A percentile compares a stretch with the other conserved stretches of the same genome.
Conservation (phyloP, 257 asterid genomes). For the Vinca minor region DNA sequence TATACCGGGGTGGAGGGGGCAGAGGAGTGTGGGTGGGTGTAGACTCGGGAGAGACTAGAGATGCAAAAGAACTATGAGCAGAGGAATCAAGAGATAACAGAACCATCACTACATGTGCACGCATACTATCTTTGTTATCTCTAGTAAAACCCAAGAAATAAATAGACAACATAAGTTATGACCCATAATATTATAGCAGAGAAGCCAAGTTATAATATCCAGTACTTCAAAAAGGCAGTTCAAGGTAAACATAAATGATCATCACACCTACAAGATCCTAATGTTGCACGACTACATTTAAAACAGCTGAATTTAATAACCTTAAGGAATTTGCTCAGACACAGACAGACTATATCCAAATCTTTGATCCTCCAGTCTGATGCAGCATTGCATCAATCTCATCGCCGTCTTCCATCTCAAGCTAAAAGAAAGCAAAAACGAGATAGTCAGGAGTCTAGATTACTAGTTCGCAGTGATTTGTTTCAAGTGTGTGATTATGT, state of each 20-base stretch:
- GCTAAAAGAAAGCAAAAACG: conserved; percentile 7
- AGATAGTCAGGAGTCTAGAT: not conserved
- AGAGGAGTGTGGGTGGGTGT: no score
- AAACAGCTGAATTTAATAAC: no score
- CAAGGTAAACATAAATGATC: not conserved
- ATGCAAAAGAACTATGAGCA: no score
- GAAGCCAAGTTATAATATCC: not conserved
- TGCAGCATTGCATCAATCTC: conserved; percentile 26
- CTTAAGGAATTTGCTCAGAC: not conserved
- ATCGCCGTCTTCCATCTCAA: conserved; percentile 28
- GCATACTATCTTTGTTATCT: no score
- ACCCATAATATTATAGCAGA: not conserved
- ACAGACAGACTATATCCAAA: not conserved
- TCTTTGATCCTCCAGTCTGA: conserved; percentile 17
- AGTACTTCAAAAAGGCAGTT: not conserved
- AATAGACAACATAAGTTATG: no score
- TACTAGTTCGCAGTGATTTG: not conserved
- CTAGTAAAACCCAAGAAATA: no score
- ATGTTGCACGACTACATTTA: not conserved
- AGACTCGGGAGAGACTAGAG: no score
- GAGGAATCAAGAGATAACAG: no score
- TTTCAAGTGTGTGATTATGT: not conserved
- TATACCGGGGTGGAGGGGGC: no score
- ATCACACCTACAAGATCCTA: not conserved
- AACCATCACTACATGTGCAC: no score